Conservation (phyloP, 2,329 filamentous ascomycete genomes). For the Colletotrichum gigasporum region DNA sequence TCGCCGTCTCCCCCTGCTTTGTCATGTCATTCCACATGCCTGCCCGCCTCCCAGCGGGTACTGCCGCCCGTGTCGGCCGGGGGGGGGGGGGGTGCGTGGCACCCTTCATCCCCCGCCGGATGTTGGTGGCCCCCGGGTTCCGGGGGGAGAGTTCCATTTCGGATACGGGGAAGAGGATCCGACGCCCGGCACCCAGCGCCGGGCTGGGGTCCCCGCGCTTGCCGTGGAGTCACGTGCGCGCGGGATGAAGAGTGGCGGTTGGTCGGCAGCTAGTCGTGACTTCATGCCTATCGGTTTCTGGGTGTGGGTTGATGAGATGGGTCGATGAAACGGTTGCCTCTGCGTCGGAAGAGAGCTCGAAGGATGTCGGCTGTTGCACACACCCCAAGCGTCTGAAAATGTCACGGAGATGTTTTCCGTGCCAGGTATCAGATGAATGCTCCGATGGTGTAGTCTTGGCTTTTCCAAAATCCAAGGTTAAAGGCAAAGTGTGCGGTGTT, state of each 20-base stretch:
- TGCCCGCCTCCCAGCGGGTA: constrained; percentile 20
- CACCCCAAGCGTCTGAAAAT: no score
- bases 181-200: no score
- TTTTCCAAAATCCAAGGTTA: no score
- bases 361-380: no score
- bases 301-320: no score
- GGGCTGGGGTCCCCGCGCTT: constrained; percentile 1
- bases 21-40: constrained; percentile 13
- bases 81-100: no score
- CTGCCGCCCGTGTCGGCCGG: constrained; percentile 16
- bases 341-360: background rate
- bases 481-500: no score
- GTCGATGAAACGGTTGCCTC: background rate
- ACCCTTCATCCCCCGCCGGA: no score
- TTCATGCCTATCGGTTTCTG: background rate
- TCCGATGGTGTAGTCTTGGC: no score
- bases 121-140: background rate
- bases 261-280: background rate
- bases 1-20: background rate
- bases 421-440: no score
- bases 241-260: background rate
- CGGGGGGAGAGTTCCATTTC: background rate
- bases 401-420: no score
- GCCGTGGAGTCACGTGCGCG: background rate
- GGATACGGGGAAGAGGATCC: constrained; percentile 16